These are phyloP conservation scores for Pseudomassariella vexata DNA, from an alignment of 2,329 filamentous ascomycete genomes.

Conservation along the genomic window DNA sequence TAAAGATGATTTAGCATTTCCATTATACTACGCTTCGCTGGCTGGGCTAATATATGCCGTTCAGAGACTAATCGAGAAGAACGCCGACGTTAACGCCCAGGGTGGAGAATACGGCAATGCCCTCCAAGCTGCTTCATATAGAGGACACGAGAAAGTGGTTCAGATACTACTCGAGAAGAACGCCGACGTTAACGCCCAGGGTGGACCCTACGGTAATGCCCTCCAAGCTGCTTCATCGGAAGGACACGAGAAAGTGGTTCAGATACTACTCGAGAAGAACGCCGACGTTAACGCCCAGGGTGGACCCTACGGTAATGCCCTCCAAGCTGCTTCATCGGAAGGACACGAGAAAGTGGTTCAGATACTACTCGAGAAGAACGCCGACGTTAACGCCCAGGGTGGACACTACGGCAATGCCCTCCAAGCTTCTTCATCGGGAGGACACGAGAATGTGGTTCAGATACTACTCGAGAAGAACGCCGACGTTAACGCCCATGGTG, in stretches of 20 bases:
- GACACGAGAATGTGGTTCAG: slow-evolving; percentile 9
- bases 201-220: slow-evolving; percentile 7
- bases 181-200: slow-evolving; percentile 1
- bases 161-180: not conserved
- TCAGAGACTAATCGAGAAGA: slow-evolving; percentile 14
- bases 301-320: slow-evolving; percentile 11
- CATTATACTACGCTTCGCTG: slow-evolving; percentile 13
- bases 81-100: slow-evolving; percentile 9
- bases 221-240: slow-evolving; percentile 11
- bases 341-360: slow-evolving; percentile 3
- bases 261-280: slow-evolving; percentile 5
- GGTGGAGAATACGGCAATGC: slow-evolving; percentile 10
- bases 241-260: slow-evolving; percentile 12
- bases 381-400: slow-evolving; percentile 8
- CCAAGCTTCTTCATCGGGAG: slow-evolving; percentile 5
- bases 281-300: slow-evolving; percentile 5
- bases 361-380: too few species aligned
- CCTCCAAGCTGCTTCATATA: slow-evolving; percentile 8
- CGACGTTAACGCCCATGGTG: slow-evolving; percentile 7
- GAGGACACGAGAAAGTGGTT: slow-evolving; percentile 4
- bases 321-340: slow-evolving; percentile 9
- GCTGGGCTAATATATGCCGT: slow-evolving; percentile 10
- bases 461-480: slow-evolving; percentile 18
- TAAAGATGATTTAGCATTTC: slow-evolving; percentile 1
- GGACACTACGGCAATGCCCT: slow-evolving; percentile 6